Conservation (phyloP, 495 filamentous ascomycete species). For the Hyaloscypha hepaticicola region DNA sequence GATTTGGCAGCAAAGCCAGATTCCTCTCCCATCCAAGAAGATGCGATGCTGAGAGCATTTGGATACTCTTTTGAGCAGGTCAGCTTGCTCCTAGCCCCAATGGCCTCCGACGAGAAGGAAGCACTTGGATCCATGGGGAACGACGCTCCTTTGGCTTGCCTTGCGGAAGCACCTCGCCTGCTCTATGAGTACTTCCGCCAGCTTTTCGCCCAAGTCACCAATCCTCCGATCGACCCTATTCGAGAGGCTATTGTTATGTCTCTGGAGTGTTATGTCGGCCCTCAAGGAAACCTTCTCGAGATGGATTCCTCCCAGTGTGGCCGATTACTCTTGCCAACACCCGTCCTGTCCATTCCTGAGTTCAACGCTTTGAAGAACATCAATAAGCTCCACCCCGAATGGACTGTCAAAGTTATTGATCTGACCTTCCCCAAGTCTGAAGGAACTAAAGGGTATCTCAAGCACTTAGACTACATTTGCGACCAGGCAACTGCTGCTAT, state of each 20-base stretch:
- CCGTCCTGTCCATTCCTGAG: conserved; percentile 86
- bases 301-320: conserved; percentile 91
- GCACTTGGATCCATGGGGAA: conserved; percentile 99
- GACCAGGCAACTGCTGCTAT: conserved; percentile 83
- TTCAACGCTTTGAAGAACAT: conserved; percentile 90
- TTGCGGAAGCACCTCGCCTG: conserved; percentile 84
- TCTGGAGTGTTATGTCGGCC: conserved; percentile 94
- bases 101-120: conserved; percentile 99
- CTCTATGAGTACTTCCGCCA: conserved; percentile 99
- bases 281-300: conserved; percentile 94
- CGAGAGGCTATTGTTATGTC: conserved; percentile 99
- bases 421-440: conserved; percentile 91
- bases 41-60: conserved; percentile 81
- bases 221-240: conserved; percentile 98
- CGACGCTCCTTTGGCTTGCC: conserved; percentile 90
- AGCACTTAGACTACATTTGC: conserved; percentile 88
- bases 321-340: conserved; percentile 82
- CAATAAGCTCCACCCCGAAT: conserved; percentile 68
- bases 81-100: conserved; percentile 87
- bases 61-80: conserved; percentile 98
- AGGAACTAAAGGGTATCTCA: conserved; percentile 82
- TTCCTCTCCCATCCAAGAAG: conserved; percentile 74
- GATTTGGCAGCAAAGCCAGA: conserved; percentile 68
- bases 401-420: conserved; percentile 93
- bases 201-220: conserved; percentile 98